These are phyloP conservation scores for Gelatoporia subvermispora DNA, from an alignment of 768 basidiomycete species.

Conservation along the genomic window DNA sequence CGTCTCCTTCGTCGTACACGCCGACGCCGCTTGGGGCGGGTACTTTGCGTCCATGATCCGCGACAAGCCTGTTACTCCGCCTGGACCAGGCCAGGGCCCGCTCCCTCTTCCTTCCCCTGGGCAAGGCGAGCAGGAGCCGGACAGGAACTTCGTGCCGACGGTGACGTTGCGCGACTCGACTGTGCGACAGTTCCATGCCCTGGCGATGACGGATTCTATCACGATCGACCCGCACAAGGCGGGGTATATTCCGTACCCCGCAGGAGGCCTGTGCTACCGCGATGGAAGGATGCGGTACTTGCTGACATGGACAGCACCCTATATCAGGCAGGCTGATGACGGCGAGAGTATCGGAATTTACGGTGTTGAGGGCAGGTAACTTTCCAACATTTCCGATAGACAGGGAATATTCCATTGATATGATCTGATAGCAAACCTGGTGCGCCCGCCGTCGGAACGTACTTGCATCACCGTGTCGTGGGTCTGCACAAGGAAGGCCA, in stretches of 20 bases:
- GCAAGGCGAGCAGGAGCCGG: not conserved
- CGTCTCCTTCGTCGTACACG: constrained; percentile 37
- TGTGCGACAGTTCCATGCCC: constrained; percentile 22
- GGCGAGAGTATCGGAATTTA: constrained; percentile 37
- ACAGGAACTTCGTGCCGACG: constrained; percentile 21
- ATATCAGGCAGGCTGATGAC: constrained; percentile 23
- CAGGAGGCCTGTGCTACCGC: constrained; percentile 36
- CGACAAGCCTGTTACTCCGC: constrained; percentile 3
- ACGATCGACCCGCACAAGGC: constrained; percentile 41
- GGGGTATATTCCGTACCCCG: constrained; percentile 40
- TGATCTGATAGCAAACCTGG: constrained; percentile 38
- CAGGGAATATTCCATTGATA: not conserved
- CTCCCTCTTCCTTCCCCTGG: not conserved
- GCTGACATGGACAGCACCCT: constrained; percentile 34
- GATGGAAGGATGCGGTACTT: constrained; percentile 34
- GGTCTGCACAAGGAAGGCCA: constrained; percentile 36
- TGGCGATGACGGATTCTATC: constrained; percentile 32
- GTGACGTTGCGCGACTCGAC: constrained; percentile 26
- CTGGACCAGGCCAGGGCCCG: not conserved
- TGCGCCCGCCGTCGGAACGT: constrained; percentile 35
- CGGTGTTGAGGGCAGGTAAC: constrained; percentile 45
- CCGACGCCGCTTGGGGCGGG: constrained; percentile 44
- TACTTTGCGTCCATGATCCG: constrained; percentile 36
- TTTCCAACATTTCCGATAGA: not conserved
- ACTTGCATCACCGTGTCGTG: constrained; percentile 33